Base-by-base conservation (phyloP, 169 alveolate species). In the Plasmodium vinckei region DNA sequence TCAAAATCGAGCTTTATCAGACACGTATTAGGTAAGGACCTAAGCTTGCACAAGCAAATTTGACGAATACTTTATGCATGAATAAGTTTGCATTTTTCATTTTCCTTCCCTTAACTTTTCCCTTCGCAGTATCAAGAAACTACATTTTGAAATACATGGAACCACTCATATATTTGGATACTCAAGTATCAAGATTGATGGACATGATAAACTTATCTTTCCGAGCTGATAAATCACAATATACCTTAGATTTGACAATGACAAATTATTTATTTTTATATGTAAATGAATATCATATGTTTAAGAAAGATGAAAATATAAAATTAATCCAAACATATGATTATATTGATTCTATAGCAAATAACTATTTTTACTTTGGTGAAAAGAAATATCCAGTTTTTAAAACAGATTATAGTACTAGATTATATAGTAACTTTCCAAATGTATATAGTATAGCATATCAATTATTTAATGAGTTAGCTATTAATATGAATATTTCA, bases 391-490 rank as follows among this genome's bases (percentile, higher is more conserved):
- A 75, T 49, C 71, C 25, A 10, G 88, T 75, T 42, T 75, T 63
- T 23, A 75, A 65, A 10, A 63, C n/a, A 9, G 68, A 13, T 5
- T 63, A 75, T 49, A 68, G 56, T 9, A n/a, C 9, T 19, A 46
- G 39, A 13, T 75, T 61, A 33, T 75, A 49, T 23, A 47, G 9
- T 10, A 60, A 33, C 10, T 25, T 75, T 5, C 88, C 88, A n/a
- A 75, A 75, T 75, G 71, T 75, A 7, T 75, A 75, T n/a, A 75
- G 88, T 61, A 54, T 75, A 47, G 88, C 88, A 6, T 75, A 75
- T 61, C 88, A 75, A 46, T 44, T 75, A 42, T 75, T 75, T 53
- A 75, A 75, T 21, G 88, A 75, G 46, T 49, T 75, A 47, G 88
- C 88, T 46, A 75, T 75, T 42, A 75, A 75, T 42, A 75, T 75